These are phyloP conservation scores for Setaria italica DNA, from an alignment of 202 grass and related monocot genomes.

Conservation along the genomic window DNA sequence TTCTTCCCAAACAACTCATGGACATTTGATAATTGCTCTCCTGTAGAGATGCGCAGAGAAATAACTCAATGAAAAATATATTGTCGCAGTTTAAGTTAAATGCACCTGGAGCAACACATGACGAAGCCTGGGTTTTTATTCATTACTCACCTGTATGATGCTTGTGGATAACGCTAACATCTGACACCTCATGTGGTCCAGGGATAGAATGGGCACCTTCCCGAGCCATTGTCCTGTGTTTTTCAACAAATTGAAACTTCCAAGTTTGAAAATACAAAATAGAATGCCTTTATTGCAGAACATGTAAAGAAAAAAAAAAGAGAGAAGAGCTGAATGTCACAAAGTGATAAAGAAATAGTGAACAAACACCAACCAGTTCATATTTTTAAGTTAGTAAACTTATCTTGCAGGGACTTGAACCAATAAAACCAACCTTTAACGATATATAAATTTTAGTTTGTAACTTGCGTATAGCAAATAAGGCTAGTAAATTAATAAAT, in stretches of 20 bases:
- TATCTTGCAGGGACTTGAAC: constrained; percentile 4
- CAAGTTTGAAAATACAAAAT: neutral
- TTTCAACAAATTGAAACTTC: neutral
- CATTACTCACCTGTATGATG: constrained; percentile 27
- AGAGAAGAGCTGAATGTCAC: neutral
- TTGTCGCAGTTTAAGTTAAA: neutral
- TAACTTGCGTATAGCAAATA: constrained; percentile 13
- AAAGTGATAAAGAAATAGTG: constrained; percentile 15
- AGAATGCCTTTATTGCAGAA: constrained; percentile 1
- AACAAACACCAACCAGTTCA: neutral
- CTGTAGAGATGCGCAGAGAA: constrained; percentile 7
- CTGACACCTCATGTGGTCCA: neutral
- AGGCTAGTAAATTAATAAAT: neutral
- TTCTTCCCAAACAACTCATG: constrained; percentile 9
- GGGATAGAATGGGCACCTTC: neutral
- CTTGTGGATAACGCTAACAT: constrained; percentile 7
- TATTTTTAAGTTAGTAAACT: neutral
- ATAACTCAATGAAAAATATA: constrained; percentile 7
- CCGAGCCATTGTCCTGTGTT: constrained; percentile 23
- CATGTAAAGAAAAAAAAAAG: neutral
- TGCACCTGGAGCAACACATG: neutral
- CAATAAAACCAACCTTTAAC: constrained; percentile 19
- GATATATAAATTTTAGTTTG: constrained; percentile 6
- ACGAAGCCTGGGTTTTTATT: neutral
- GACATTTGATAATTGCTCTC: neutral